Evolutionary conservation across 148 eudicot species (phyloP), one percentile per base, ranked within the genome.

Genomic region (Rhododendron ferrugineum): DNA sequence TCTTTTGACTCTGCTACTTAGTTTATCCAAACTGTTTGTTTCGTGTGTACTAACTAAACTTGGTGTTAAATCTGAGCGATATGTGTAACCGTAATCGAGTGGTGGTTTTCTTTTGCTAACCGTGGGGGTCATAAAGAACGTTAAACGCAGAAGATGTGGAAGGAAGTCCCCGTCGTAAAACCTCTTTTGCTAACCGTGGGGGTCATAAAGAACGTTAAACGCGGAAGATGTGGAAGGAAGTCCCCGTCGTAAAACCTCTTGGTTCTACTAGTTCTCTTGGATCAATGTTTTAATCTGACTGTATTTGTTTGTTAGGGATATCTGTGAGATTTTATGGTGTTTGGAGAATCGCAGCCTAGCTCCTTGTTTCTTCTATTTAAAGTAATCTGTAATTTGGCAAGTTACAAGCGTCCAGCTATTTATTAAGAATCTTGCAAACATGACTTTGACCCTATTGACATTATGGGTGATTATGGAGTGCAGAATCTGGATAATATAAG

Each of bases 151-250:
- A 50, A 34, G 11, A 30, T 80, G 13, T 47, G 6, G 26, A 40
- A 78, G 36, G 60, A 9, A 16, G 6, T 10, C 46, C 54, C 54
- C 56, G 16, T 9, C 15, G 2, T 28, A n/a, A 60, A 44, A 49
- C 34, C 80, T n/a, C 30, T 44, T 78, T 77, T 82, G 76, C 76
- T 36, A 47, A 77, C 5, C 47, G 36, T 4, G 20, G 15, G 62
- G 83, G 64, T 85, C 32, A 46, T 85, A 32, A 78, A 85, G 64
- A 78, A 78, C 44, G 60, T 47, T 28, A 34, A 8, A 44, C 62
- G 46, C 28, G 22, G 14, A 50, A 34, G 11, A 30, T 80, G 13
- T 47, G 6, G 26, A 40, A 78, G 36, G 60, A 9, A 16, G 6
- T 10, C 46, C 54, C 54, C 56, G 16, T 9, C 15, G 2, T 28